Conservation (phyloP, 2,329 filamentous ascomycete genomes). For the Talaromyces pinophilus region DNA sequence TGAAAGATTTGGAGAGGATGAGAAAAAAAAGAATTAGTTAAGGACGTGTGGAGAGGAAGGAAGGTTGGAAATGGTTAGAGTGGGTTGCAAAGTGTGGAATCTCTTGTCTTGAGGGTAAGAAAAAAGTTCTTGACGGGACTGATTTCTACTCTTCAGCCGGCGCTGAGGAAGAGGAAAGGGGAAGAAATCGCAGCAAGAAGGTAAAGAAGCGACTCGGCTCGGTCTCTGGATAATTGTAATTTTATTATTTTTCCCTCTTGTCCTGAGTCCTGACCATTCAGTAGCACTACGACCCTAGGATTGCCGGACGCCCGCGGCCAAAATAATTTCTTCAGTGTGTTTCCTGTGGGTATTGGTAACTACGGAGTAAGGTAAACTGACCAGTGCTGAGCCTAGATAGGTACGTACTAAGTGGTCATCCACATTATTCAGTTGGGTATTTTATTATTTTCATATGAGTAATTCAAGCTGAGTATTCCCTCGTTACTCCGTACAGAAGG, state of each 20-base stretch:
- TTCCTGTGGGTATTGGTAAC: constrained; percentile 10
- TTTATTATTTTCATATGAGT: neutral
- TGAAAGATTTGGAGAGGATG: constrained; percentile 9
- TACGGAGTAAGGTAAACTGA: neutral
- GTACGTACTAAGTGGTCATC: neutral
- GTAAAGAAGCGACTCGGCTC: constrained; percentile 3
- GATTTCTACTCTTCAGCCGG: neutral
- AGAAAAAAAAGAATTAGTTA: neutral
- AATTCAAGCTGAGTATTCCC: neutral
- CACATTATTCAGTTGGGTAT: neutral
- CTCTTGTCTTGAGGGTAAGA: constrained; percentile 13
- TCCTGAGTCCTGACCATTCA: neutral
- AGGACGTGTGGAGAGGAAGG: constrained; percentile 15
- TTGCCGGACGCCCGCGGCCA: constrained; percentile 29
- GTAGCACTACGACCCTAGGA: constrained; percentile 21
- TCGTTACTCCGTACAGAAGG: neutral
- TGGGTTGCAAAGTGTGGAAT: constrained; percentile 25
- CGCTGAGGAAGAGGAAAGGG: neutral
- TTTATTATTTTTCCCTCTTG: constrained; percentile 9
- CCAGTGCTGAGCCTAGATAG: neutral
- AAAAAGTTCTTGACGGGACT: constrained; percentile 25
- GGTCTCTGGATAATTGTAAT: constrained; percentile 15
- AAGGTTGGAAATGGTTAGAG: constrained; percentile 9
- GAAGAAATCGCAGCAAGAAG: neutral
- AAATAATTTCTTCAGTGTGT: constrained; percentile 16